Base-by-base conservation (phyloP, 371 early-diverging fungal genomes). In the Apophysomyces sp. region DNA sequence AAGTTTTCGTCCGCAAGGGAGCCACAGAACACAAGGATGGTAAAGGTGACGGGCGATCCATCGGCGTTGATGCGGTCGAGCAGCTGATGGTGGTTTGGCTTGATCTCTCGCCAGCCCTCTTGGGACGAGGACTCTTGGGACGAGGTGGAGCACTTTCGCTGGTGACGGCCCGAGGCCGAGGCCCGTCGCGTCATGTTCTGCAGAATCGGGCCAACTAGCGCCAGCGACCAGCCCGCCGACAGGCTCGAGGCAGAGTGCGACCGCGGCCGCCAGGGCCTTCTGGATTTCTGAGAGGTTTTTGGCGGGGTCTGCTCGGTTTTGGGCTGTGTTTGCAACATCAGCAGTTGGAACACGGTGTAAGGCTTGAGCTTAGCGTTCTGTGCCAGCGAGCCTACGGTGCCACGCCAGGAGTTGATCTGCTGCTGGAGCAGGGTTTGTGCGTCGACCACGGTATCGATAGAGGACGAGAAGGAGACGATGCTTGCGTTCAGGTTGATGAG, bases 361-460 rank as follows among this genome's bases (percentile, higher is more conserved):
- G 77, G 77, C 51, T 77, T 77, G 21, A 77, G 52, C 49, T 67
- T 71, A 7, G 68, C 66, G 41, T 74, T 65, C 1, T 68, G 69
- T 4, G 77, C 77, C 32, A 72, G 55, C 13, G 57, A 67, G 8
- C 72, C 72, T 3, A 55, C 63, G 6, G 59, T 18, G 30, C 52
- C 31, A 26, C 52, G 37, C 16, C n/a, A 39, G 31, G 16, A 13
- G 13, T 31, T 58, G 58, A 18, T n/a, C 16, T 34, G 58, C 27
- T 28, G 51, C 12, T 55, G 60, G 21, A 36, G 32, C 36, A 56
- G 53, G 15, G 55, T 60, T 27, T 36, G 28, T 16, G 62, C 36
- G n/a, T 55, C 55, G 9, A 55, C 36, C 12, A 36, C 24, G 34
- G 31, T 36, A 18, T 31, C 32, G 8, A 44, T 21, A 12, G 60